These are phyloP conservation scores for Ogataea parapolymorpha DNA, from an alignment of 805 yeast genomes.

Conservation along the genomic window DNA sequence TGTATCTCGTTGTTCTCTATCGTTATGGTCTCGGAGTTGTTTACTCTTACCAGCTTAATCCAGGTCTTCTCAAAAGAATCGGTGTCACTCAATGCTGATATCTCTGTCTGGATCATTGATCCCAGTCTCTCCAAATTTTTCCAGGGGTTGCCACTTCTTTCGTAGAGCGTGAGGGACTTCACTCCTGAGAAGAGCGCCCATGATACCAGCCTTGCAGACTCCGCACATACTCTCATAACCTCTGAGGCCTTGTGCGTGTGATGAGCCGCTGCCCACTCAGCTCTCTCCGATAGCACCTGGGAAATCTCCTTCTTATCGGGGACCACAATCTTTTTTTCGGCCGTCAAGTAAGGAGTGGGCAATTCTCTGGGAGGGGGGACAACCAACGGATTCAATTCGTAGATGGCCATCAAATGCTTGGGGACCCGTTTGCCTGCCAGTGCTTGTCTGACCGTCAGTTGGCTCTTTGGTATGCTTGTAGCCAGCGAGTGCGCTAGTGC, in stretches of 20 bases:
- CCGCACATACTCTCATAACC: conserved; percentile 36
- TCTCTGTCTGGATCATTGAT: conserved; percentile 27
- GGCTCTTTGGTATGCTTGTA: conserved; percentile 23
- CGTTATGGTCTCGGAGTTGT: conserved; percentile 14
- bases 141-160: conserved; percentile 31
- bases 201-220: conserved; percentile 33
- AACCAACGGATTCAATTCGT: conserved; percentile 30
- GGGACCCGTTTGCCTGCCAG: conserved; percentile 29
- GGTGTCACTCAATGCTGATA: conserved; percentile 18
- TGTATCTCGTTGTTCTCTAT: conserved; percentile 12
- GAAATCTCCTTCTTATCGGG: conserved; percentile 38
- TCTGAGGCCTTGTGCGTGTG: conserved; percentile 42
- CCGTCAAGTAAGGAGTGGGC: conserved; percentile 42
- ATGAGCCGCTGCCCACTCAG: conserved; percentile 38
- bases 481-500: conserved; percentile 20
- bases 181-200: conserved; percentile 31
- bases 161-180: conserved; percentile 25
- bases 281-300: conserved; percentile 30
- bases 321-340: conserved; percentile 36
- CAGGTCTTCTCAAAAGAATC: conserved; percentile 15
- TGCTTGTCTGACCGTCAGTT: conserved; percentile 11
- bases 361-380: conserved; percentile 40
- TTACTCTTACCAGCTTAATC: conserved; percentile 24
- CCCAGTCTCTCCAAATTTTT: conserved; percentile 22
- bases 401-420: conserved; percentile 30